Conservation (phyloP, 108 stramenopile genomes). For the Skeletonema marinoi region DNA sequence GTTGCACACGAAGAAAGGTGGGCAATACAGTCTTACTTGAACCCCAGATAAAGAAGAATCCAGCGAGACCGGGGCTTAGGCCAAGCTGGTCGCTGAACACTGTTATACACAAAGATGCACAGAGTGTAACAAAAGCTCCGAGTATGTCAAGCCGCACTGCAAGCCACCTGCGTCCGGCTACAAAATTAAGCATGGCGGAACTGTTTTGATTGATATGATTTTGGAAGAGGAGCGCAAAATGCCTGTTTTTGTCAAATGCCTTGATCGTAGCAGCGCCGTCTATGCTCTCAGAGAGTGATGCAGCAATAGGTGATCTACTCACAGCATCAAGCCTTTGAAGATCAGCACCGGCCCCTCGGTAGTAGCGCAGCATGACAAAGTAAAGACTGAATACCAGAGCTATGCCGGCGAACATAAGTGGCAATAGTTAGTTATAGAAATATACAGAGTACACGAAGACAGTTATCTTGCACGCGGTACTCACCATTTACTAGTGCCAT, state of each 20-base stretch:
- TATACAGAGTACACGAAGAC: slow-evolving; percentile 37
- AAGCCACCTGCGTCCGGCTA: slow-evolving; percentile 73
- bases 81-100: slow-evolving; percentile 45
- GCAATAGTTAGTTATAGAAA: slow-evolving; percentile 39
- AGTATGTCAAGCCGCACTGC: slow-evolving; percentile 75
- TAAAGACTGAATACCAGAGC: slow-evolving; percentile 1
- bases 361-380: neutral
- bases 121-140: slow-evolving; percentile 56
- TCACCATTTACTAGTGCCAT: slow-evolving; percentile 42
- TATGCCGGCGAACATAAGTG: slow-evolving; percentile 9
- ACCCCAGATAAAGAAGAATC: slow-evolving; percentile 2
- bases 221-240: slow-evolving; percentile 51
- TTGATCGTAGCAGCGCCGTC: slow-evolving; percentile 70
- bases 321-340: slow-evolving; percentile 73
- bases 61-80: slow-evolving; percentile 50
- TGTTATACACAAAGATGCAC: slow-evolving; percentile 51
- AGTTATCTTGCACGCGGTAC: slow-evolving; percentile 53
- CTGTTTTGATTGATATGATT: slow-evolving; percentile 44
- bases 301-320: slow-evolving; percentile 64
- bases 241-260: slow-evolving; percentile 46
- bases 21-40: slow-evolving; percentile 61
- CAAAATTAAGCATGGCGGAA: slow-evolving; percentile 64
- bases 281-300: slow-evolving; percentile 64
- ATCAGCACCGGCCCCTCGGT: slow-evolving; percentile 58
- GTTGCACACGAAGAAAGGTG: neutral